phyloP scores from a whole-genome alignment of 2,329 filamentous ascomycete genomes.

The Fusarium anthophilum region DNA sequence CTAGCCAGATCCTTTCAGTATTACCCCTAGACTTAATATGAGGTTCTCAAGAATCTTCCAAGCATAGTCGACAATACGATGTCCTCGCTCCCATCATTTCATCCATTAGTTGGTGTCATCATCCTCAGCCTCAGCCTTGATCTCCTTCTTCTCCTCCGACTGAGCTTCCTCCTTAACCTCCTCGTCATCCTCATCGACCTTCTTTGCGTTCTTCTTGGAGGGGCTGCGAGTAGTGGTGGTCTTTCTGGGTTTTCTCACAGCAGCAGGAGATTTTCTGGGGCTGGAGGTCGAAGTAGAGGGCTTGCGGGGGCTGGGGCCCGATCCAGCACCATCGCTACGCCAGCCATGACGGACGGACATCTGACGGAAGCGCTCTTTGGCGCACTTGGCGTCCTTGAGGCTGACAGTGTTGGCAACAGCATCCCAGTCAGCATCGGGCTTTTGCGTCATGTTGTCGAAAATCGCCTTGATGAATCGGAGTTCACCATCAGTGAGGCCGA shows the following conservation, averaged over 20 bases:
- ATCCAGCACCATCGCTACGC: conserved; percentile 41
- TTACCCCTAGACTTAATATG: neutral
- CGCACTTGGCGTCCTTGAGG: conserved; percentile 54
- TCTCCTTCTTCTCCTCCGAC: conserved; percentile 12
- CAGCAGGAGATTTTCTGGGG: conserved; percentile 44
- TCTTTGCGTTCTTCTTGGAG: conserved; percentile 46
- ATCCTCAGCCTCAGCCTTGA: conserved; percentile 7
- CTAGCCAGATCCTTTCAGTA: conserved; percentile 9
- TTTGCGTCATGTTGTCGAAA: conserved; percentile 54
- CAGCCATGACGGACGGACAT: conserved; percentile 54
- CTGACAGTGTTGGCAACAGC: conserved; percentile 48
- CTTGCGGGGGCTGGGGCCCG: conserved; percentile 40
- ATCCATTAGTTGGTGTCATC: conserved; percentile 1
- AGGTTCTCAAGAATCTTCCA: neutral
- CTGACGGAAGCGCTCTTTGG: conserved; percentile 53
- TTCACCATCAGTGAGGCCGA: conserved; percentile 48
- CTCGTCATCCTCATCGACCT: conserved; percentile 41
- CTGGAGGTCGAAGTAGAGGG: conserved; percentile 2
- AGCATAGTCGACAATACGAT: neutral
- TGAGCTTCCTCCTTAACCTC: conserved; percentile 31
- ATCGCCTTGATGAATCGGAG: conserved; percentile 53
- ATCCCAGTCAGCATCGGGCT: conserved; percentile 54
- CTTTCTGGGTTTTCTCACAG: conserved; percentile 47
- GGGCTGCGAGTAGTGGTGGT: conserved; percentile 41
- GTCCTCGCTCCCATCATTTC: neutral